Evolutionary conservation across 2,329 filamentous ascomycete genomes (phyloP).

Genomic region (Stachybotrys echinatus): DNA sequence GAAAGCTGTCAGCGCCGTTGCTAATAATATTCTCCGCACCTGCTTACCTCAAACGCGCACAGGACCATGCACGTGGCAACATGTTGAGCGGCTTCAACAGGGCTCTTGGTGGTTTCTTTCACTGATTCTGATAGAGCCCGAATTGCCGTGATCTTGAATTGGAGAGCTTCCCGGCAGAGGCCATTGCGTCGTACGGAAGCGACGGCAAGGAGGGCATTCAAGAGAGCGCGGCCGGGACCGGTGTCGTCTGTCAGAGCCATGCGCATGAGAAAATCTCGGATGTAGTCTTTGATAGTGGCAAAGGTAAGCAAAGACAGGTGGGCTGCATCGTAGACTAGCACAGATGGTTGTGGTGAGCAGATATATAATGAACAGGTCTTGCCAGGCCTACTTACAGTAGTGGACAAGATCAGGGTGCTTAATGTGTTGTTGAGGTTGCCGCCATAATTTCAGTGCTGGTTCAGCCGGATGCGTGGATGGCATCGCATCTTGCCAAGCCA

Average conservation of each 20-base stretch:
- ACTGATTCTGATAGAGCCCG: conserved; percentile 5
- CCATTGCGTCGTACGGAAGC: conserved; percentile 10
- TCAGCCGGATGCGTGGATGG: neutral
- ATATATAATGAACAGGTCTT: neutral
- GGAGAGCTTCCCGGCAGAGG: conserved; percentile 3
- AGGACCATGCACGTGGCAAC: conserved; percentile 15
- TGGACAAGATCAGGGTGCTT: conserved; percentile 7
- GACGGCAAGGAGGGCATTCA: conserved; percentile 10
- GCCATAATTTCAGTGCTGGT: neutral
- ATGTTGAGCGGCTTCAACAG: conserved; percentile 8
- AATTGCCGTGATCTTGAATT: conserved; percentile 11
- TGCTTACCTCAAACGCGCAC: conserved; percentile 12
- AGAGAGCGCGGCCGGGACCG: conserved; percentile 6
- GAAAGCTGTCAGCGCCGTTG: no score
- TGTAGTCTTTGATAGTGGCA: neutral
- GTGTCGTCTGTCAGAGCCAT: conserved; percentile 4
- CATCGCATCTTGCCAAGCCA: neutral
- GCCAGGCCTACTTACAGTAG: conserved; percentile 9
- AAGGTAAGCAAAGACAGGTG: conserved; percentile 10
- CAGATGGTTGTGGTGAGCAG: no score
- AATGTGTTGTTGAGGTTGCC: neutral
- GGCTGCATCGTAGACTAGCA: conserved; percentile 7
- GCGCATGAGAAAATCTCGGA: conserved; percentile 9
- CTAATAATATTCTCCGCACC: neutral
- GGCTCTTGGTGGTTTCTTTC: neutral